Percentiles rank a stretch among this genome's conserved stretches.
These are phyloP conservation scores for Dactylella cylindrospora DNA, from an alignment of 2,329 filamentous ascomycete species.

Conservation along the genomic window DNA sequence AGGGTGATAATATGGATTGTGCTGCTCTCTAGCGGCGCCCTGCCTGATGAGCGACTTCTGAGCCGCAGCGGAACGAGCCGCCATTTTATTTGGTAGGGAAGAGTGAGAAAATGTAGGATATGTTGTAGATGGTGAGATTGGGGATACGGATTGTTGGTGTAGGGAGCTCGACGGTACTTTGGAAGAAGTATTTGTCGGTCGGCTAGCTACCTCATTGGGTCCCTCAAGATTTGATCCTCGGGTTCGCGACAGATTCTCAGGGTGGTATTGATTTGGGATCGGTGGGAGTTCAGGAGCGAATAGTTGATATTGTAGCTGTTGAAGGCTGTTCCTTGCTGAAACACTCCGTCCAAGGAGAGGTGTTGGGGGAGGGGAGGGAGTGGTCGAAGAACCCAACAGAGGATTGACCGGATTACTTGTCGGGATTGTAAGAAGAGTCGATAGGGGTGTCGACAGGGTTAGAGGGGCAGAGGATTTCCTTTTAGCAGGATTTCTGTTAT, in stretches of 20 bases:
- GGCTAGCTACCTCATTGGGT: conserved; percentile 21
- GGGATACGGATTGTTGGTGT: no score
- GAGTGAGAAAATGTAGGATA: conserved; percentile 1
- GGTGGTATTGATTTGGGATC: no score
- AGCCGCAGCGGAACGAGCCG: conserved; percentile 38
- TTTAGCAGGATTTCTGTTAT: no score
- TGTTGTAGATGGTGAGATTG: conserved; percentile 8
- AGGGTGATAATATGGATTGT: conserved; percentile 12
- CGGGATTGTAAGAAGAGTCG: conserved; percentile 14
- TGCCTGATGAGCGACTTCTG: conserved; percentile 40
- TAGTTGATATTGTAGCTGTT: conserved; percentile 33
- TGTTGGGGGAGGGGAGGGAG: conserved; percentile 25
- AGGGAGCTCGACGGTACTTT: conserved; percentile 26
- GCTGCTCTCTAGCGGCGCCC: conserved; percentile 29
- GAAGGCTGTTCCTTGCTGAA: conserved; percentile 10
- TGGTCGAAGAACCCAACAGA: conserved; percentile 8
- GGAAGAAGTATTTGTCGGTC: conserved; percentile 28
- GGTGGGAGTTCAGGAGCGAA: no score
- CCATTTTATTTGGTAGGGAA: conserved; percentile 20
- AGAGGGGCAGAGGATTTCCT: no score
- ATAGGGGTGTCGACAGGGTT: conserved; percentile 17
- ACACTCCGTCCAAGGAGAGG: conserved; percentile 30
- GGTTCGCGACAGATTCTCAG: no score
- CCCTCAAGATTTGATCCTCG: no score
- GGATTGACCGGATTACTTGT: conserved; percentile 12